Percentiles rank a stretch among this genome's conserved stretches.
Evolutionary conservation across 352 stramenopile species (phyloP).

Genomic region (Phytophthora podocarpi): DNA sequence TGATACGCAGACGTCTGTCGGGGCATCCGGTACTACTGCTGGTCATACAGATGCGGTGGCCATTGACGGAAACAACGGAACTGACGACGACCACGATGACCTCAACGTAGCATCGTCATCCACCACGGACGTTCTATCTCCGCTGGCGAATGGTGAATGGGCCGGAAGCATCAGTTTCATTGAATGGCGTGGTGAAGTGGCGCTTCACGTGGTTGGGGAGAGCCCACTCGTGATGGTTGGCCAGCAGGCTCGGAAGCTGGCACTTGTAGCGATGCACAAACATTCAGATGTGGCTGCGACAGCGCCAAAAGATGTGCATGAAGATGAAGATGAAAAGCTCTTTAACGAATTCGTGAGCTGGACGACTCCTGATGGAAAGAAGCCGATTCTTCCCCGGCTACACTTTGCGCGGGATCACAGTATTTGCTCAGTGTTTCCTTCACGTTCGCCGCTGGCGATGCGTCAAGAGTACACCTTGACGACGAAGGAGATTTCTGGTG

Average conservation of each 20-base stretch:
- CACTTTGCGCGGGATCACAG: constrained; percentile 81
- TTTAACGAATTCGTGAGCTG: constrained; percentile 90
- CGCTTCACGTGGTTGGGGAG: constrained; percentile 75
- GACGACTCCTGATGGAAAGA: constrained; percentile 62
- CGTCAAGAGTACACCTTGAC: constrained; percentile 81
- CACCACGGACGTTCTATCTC: constrained; percentile 40
- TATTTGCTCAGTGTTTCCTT: constrained; percentile 70
- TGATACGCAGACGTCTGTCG: constrained; percentile 23
- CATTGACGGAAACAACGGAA: constrained; percentile 20
- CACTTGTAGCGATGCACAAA: constrained; percentile 73
- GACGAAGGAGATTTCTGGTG: constrained; percentile 88
- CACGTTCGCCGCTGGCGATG: constrained; percentile 57
- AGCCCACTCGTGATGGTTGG: constrained; percentile 80
- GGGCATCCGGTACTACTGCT: constrained; percentile 5
- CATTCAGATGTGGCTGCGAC: constrained; percentile 26
- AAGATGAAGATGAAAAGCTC: constrained; percentile 80
- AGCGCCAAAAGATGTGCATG: constrained; percentile 42
- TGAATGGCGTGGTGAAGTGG: constrained; percentile 82
- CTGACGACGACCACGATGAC: constrained; percentile 25
- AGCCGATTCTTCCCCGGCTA: constrained; percentile 69
- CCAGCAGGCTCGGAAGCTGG: constrained; percentile 77
- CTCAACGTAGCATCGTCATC: constrained; percentile 23
- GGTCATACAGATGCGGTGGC: constrained; percentile 16
- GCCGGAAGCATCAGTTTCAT: constrained; percentile 84
- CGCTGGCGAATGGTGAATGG: constrained; percentile 73